A percentile compares a stretch with the other conserved stretches of the same genome.
These are phyloP conservation scores for Priceomyces castillae DNA, from an alignment of 805 yeast species.

Conservation along the genomic window DNA sequence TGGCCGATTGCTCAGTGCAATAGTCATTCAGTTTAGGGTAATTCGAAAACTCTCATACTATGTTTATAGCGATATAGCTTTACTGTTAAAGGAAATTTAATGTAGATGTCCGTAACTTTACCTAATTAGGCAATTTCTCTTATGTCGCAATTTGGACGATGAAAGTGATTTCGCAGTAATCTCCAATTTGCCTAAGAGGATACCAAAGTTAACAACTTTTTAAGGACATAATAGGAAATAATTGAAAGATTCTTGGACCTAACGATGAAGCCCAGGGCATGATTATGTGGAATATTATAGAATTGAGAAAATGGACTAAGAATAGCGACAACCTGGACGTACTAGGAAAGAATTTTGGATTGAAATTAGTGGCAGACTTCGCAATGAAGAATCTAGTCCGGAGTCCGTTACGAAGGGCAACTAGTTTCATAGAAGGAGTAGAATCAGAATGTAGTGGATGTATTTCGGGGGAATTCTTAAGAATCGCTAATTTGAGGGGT, in stretches of 20 bases:
- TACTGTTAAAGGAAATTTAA: slow-evolving; percentile 6
- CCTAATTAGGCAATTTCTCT: slow-evolving; percentile 7
- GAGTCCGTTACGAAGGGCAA: no score
- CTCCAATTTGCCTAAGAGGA: slow-evolving; percentile 2
- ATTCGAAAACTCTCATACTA: slow-evolving; percentile 2
- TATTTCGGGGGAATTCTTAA: no score
- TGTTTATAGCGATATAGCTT: not conserved
- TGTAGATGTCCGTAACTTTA: not conserved
- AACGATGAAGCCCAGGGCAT: not conserved
- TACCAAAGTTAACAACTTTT: not conserved
- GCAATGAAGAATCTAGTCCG: no score
- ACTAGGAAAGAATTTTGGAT: not conserved
- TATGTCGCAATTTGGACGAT: not conserved
- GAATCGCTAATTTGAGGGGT: no score
- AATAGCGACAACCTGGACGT: not conserved
- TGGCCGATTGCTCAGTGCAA: not conserved
- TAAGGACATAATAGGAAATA: not conserved
- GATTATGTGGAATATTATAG: not conserved
- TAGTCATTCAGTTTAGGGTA: slow-evolving; percentile 3
- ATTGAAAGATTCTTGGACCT: slow-evolving; percentile 4
- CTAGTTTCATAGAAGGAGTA: no score
- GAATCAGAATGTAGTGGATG: no score
- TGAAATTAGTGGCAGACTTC: no score
- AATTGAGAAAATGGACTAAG: not conserved
- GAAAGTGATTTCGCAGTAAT: not conserved